Conservation (phyloP, 139 green algal species). For the Coelastrella sp. region DNA sequence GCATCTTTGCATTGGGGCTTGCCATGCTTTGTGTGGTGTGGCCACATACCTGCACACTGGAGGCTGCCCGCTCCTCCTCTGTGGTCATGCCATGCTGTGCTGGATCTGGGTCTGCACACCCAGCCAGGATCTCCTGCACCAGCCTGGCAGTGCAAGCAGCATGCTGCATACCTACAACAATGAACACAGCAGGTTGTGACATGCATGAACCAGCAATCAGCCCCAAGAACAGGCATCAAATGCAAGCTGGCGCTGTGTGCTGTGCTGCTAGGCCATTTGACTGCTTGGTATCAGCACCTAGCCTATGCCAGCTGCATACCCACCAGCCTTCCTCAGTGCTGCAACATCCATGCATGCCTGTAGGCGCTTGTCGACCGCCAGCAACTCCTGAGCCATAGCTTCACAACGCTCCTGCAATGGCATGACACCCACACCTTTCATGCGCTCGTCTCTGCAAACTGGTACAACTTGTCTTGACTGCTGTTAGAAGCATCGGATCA, state of each 20-base stretch:
- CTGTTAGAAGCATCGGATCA: no score
- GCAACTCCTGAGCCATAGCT: conserved; percentile 71
- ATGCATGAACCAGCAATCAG: neutral
- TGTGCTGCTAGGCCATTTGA: no score
- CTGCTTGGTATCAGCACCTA: no score
- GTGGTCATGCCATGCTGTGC: conserved; percentile 82
- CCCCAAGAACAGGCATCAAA: neutral
- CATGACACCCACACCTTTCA: neutral
- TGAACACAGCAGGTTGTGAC: neutral
- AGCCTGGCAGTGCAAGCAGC: conserved; percentile 43
- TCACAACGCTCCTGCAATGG: conserved; percentile 80
- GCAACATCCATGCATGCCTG: conserved; percentile 78
- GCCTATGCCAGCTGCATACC: neutral
- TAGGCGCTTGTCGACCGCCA: conserved; percentile 73
- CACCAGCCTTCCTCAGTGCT: conserved; percentile 68
- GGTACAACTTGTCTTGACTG: no score
- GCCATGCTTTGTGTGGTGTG: neutral
- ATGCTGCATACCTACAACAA: conserved; percentile 55
- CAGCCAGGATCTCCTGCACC: conserved; percentile 78
- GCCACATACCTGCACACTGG: conserved; percentile 29
- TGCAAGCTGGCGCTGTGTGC: neutral
- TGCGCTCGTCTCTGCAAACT: no score
- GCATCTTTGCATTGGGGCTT: neutral
- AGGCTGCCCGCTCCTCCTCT: conserved; percentile 77
- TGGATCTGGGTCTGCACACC: conserved; percentile 79